Evolutionary conservation across 106 monocot genomes (phyloP), one percentile per base, ranked within the genome.

Genomic region (Platanthera zijinensis): DNA sequence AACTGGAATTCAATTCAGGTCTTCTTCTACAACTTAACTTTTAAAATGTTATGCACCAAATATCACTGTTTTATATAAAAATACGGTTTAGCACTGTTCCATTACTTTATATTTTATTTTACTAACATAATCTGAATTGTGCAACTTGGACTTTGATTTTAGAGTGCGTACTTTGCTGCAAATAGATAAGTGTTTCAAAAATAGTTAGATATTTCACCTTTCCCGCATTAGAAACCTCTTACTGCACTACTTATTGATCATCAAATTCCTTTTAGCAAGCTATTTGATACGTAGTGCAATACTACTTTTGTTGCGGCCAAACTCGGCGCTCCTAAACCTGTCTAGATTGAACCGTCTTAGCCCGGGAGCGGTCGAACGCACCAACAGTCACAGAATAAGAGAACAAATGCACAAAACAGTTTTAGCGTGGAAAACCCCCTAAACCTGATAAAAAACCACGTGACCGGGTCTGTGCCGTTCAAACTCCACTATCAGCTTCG

Each of bases 1-100:
- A 80, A 71, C 84, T 5, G 72, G 73, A 11, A 85, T 72, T 81
- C 64, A 80, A 70, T 89, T 90, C 89, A 93, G 96, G 96, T 92
- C 54, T 52, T 3, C 6, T 28, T 72, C 22, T 57, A 66, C 66
- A 66, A 32, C 9, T 30, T 66, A 66, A 32, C 9, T 13, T 66
- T 66, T 0, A 66, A 56, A 15, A 56, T 15, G n/a, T 56, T 17
- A 56, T 56, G 56, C 4, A 56, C 13, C 6, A 56, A 56, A 14
- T 25, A 63, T 63, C 7, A 21, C 25, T 63, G 22, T 10, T 63
- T 63, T 22, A 17, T 63, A 25, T 3, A 22, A 4, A 8, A 63
- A 22, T 66, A 30, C 32, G 9, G 32, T 66, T 66, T 32, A 66
- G 11, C 66, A 39, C 5, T 32, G 32, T 10, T 59, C 6, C 59